phyloP scores from a whole-genome alignment of 441 rosid genomes.

The Syzygium syzygioides region DNA sequence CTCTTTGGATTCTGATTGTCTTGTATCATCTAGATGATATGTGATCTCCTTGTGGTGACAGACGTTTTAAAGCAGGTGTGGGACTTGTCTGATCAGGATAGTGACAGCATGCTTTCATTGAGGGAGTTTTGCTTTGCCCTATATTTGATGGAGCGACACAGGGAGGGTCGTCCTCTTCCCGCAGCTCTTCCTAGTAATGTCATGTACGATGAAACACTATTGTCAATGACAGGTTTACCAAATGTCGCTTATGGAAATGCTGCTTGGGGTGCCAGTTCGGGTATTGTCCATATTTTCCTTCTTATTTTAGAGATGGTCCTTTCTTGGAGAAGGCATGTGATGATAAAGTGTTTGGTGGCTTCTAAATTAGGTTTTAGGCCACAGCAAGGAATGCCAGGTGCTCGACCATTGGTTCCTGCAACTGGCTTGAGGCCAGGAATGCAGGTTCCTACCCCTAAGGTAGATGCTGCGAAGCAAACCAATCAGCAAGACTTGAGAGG shows the following conservation, averaged over 20 bases:
- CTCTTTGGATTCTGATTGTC: conserved; percentile 3
- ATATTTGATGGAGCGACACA: conserved; percentile 90
- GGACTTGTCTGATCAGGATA: conserved; percentile 96
- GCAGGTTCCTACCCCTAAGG: conserved; percentile 37
- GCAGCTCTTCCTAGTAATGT: conserved; percentile 67
- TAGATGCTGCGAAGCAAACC: conserved; percentile 29
- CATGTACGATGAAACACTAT: conserved; percentile 75
- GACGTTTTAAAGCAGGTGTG: conserved; percentile 93
- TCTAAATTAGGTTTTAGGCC: conserved; percentile 54
- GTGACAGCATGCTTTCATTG: conserved; percentile 94
- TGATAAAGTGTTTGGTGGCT: conserved; percentile 4
- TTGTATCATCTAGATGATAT: conserved; percentile 8
- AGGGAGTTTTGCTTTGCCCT: conserved; percentile 95
- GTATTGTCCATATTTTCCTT: conserved; percentile 28
- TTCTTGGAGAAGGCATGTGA: conserved; percentile 1
- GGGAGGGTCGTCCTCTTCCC: conserved; percentile 92
- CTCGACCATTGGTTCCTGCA: conserved; percentile 46
- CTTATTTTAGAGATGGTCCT: background rate
- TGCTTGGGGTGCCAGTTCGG: conserved; percentile 68
- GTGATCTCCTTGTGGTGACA: conserved; percentile 23
- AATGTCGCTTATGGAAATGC: conserved; percentile 57
- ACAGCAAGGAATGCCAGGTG: conserved; percentile 55
- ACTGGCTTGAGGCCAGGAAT: conserved; percentile 70
- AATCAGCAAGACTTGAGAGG: conserved; percentile 51
- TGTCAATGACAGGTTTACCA: conserved; percentile 79